A percentile compares a stretch with the other conserved stretches of the same genome.
phyloP scores from a whole-genome alignment of 2,329 filamentous ascomycete species.

The Beauveria australis region DNA sequence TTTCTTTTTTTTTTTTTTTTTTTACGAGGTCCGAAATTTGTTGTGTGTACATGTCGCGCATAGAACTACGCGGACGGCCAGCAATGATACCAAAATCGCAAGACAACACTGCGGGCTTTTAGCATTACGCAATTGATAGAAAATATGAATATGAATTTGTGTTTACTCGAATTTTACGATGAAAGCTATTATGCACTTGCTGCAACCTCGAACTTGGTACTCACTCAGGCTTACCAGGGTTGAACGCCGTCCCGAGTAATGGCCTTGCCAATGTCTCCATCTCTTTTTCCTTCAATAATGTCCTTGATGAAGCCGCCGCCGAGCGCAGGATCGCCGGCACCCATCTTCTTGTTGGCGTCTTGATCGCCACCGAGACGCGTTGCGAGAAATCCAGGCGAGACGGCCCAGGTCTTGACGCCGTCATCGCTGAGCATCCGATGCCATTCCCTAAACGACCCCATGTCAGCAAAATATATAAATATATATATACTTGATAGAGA shows the following conservation, averaged over 20 bases:
- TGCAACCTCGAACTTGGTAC: not conserved
- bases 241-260: constrained; percentile 16
- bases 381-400: constrained; percentile 33
- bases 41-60: not conserved
- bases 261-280: constrained; percentile 32
- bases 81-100: not conserved
- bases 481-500: no score
- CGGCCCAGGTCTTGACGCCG: constrained; percentile 31
- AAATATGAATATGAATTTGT: not conserved
- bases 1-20: not conserved
- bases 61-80: not conserved
- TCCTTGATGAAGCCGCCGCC: constrained; percentile 30
- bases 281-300: constrained; percentile 32
- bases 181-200: not conserved
- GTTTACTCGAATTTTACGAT: no score
- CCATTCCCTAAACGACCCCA: constrained; percentile 24
- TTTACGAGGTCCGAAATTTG: not conserved
- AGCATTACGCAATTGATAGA: not conserved
- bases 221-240: not conserved
- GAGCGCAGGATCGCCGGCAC: constrained; percentile 25
- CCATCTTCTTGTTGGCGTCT: constrained; percentile 17
- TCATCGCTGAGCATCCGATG: constrained; percentile 29
- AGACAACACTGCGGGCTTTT: not conserved
- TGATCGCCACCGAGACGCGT: constrained; percentile 27
- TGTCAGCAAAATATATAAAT: not conserved